Conservation (phyloP, 129 eudicot genomes). For the Smallanthus sonchifolius region DNA sequence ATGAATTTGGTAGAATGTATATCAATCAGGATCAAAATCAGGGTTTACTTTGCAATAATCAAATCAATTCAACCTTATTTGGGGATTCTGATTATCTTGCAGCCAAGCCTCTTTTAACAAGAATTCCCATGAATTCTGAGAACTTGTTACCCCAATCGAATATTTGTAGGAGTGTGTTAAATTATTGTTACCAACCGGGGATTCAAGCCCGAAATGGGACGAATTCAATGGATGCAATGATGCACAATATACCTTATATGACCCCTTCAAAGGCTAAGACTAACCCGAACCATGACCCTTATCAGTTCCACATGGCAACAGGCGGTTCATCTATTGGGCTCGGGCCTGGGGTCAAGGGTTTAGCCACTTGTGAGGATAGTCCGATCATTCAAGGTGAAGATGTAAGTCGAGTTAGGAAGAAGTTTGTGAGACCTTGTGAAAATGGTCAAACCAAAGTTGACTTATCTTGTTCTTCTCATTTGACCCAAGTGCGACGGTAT, state of each 20-base stretch:
- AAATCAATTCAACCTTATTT: conserved; percentile 28
- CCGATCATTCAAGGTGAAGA: conserved; percentile 59
- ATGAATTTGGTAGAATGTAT: conserved; percentile 43
- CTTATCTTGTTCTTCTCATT: not conserved
- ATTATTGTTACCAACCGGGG: conserved; percentile 40
- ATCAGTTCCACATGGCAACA: conserved; percentile 23
- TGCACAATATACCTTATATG: conserved; percentile 29
- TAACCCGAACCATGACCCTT: conserved; percentile 17
- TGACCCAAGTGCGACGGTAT: conserved; percentile 35
- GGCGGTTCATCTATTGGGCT: conserved; percentile 31
- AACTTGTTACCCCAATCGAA: conserved; percentile 24
- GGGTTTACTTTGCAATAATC: conserved; percentile 20
- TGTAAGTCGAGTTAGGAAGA: conserved; percentile 29
- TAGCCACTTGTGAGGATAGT: conserved; percentile 43
- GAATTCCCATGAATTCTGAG: conserved; percentile 31
- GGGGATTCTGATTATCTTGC: conserved; percentile 32
- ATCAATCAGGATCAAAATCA: conserved; percentile 36
- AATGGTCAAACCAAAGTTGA: conserved; percentile 27
- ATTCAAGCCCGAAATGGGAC: conserved; percentile 30
- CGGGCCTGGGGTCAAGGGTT: conserved; percentile 24
- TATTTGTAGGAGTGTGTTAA: conserved; percentile 10
- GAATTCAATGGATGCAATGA: conserved; percentile 19
- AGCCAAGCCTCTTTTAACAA: conserved; percentile 27
- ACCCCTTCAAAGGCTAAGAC: conserved; percentile 16
- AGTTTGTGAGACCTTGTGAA: conserved; percentile 29